phyloP scores from a whole-genome alignment of 208 protist species.

The Angomonas ambiguus region DNA sequence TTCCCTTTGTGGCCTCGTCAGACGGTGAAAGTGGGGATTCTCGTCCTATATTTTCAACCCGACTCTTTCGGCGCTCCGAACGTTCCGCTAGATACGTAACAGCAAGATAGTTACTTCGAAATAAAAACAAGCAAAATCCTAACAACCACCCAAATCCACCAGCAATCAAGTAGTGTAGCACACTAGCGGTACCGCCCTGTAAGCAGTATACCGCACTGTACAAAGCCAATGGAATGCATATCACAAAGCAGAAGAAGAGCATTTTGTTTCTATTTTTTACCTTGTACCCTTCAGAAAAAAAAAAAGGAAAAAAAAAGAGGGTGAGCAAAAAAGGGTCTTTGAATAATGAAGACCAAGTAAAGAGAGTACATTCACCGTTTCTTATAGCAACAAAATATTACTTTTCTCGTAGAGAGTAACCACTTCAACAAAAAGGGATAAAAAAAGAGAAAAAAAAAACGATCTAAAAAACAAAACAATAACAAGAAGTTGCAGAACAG shows the following conservation, averaged over 20 bases:
- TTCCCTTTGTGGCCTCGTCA: background rate
- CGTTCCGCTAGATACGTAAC: slow-evolving; percentile 35
- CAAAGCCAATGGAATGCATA: no score
- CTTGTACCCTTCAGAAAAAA: background rate
- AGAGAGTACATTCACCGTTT: no score
- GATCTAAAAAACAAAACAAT: background rate
- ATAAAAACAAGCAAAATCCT: slow-evolving; percentile 29
- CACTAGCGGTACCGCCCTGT: slow-evolving; percentile 13
- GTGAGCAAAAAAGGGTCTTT: no score
- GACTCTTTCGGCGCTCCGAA: slow-evolving; percentile 13
- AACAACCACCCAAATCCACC: slow-evolving; percentile 27
- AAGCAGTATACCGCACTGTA: background rate
- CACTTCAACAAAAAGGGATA: background rate
- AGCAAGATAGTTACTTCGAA: slow-evolving; percentile 49
- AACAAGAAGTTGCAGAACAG: background rate
- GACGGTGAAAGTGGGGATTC: background rate
- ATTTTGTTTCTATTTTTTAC: background rate
- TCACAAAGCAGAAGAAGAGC: no score
- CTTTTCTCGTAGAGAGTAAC: slow-evolving; percentile 15
- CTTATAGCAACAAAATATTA: background rate
- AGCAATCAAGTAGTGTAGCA: slow-evolving; percentile 18
- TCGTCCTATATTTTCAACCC: slow-evolving; percentile 3
- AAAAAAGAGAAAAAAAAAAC: slow-evolving; percentile 8
- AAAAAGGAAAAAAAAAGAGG: slow-evolving; percentile 1
- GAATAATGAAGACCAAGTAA: no score